Base-by-base conservation (phyloP, 768 basidiomycete genomes). In the Suillus brevipes region DNA sequence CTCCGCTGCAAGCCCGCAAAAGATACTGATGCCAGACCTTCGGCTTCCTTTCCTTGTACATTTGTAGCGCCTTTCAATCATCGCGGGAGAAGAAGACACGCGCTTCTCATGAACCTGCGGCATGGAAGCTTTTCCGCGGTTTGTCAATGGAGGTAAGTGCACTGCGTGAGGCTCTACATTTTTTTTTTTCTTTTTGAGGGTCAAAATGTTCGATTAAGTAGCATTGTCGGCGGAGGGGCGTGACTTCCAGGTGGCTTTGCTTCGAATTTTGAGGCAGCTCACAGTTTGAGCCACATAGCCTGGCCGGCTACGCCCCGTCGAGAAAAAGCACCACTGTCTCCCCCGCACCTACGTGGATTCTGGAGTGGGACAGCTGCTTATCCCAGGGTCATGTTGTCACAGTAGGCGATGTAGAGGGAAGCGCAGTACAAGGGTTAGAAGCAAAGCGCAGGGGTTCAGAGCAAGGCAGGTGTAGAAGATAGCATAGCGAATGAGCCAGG, bases 71-170 rank as follows among this genome's bases (percentile, higher is more conserved):
- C 40, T 42, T 42, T 42, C 58, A 42, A 59, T 59, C 42, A 20
- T 59, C 58, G 58, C 58, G 58, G 58, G 58, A 59, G 58, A 59
- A 59, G 58, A 59, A 42, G 57, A 12, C 57, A 10, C 1, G 5
- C 16, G 38, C 57, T 58, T 58, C 57, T 18, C 38, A 12, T 42
- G n/a, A 20, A 43, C 58, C 58, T 42, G 40, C 12, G 4, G 28
- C 10, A 42, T 31, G 18, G 40, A 42, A 42, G 40, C 40, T 36
- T 53, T 55, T 55, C 34, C 34, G 53, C 53, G 53, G 53, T 37
- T 18, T 42, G 38, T 28, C 25, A 28, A 59, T 10, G 20, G 18
- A 43, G 25, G 38, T n/a, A 42, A 59, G 38, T 25, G 25, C 18
- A 42, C 31, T 42, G 18, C 25, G 40, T 59, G 23, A 58, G 50